phyloP scores from a whole-genome alignment of 768 basidiomycete genomes.

The Hydnum rufescens region DNA sequence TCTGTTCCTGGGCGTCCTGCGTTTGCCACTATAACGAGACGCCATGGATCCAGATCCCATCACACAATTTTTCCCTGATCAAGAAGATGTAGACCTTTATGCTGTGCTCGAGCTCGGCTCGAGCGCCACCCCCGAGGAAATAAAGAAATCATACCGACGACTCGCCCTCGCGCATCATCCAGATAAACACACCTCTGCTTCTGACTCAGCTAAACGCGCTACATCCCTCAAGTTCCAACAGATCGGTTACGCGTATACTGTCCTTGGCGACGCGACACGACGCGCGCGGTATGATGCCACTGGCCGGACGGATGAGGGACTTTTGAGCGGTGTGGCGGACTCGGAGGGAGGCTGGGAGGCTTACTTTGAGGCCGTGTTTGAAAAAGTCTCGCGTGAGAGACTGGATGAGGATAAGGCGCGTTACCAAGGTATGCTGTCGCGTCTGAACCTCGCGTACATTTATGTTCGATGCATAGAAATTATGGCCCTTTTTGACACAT shows the following conservation, averaged over 20 bases:
- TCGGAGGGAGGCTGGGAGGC: slow-evolving; percentile 86
- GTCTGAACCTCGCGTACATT: background rate
- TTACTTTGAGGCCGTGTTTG: slow-evolving; percentile 83
- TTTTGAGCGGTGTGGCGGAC: slow-evolving; percentile 34
- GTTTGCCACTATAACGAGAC: too few relatives aligned
- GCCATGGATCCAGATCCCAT: slow-evolving; percentile 68
- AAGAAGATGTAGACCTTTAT: slow-evolving; percentile 61
- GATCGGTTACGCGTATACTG: slow-evolving; percentile 83
- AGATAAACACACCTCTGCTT: slow-evolving; percentile 60
- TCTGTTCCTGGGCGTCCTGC: too few relatives aligned
- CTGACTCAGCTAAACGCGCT: slow-evolving; percentile 33
- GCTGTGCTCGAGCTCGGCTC: slow-evolving; percentile 38
- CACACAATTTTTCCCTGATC: slow-evolving; percentile 53
- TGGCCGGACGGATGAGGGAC: slow-evolving; percentile 67
- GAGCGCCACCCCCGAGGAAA: slow-evolving; percentile 35
- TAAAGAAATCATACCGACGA: slow-evolving; percentile 70
- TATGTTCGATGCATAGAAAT: background rate
- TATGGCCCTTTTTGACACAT: background rate
- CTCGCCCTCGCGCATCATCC: slow-evolving; percentile 72
- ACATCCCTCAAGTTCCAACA: slow-evolving; percentile 75
- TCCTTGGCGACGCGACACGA: slow-evolving; percentile 60
- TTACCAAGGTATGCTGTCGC: slow-evolving; percentile 55
- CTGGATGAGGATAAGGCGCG: slow-evolving; percentile 85
- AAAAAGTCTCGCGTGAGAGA: slow-evolving; percentile 64
- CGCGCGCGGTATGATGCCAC: slow-evolving; percentile 66